Base-by-base conservation (phyloP, 2,329 filamentous ascomycete genomes). In the Arthrobotrys iridis region DNA sequence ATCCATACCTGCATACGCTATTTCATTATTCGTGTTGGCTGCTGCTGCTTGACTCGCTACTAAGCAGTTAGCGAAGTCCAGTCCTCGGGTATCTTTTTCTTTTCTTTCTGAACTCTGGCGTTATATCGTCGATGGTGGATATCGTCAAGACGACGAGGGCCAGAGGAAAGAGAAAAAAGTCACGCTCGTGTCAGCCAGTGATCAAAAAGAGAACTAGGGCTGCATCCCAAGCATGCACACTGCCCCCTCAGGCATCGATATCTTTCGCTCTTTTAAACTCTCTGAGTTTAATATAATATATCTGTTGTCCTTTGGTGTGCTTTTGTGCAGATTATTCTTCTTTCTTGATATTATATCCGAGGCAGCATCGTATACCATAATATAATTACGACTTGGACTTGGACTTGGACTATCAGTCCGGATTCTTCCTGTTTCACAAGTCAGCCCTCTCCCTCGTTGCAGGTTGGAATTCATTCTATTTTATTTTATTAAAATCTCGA, bases 141-240 rank as follows among this genome's bases (percentile, higher is more conserved):
- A 65, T 28, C 55, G 20, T 52, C 59, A 37, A 50, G 43, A 64
- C 30, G 15, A n/a, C 33, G 15, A 4, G 18, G 20, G 10, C n/a
- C 24, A 46, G 13, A 10, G 28, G 33, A 26, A 62, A 35, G 58
- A 52, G 40, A 64, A 11, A 48, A 20, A 60, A 60, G 66, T 62
- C 37, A 63, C 58, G 57, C 60, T 64, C 40, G 55, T 67, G 63
- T 66, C 45, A 74, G 70, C 62, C 26, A 55, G 45, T 65, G 59
- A 59, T 73, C 67, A 72, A 50, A 58, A 45, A 22, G 40, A 46
- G 41, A 37, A 59, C 28, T 55, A 37, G 50, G 50, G 30, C 30
- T 37, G 50, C 50, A 55, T 43, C 55, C 20, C 22, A 46, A 46
- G 45, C 60, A 46, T 64, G 45, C 30, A 52, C 45, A 64, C 45